These are phyloP conservation scores for Fusarium beomiforme DNA, from an alignment of 2,329 filamentous ascomycete genomes.

Conservation along the genomic window DNA sequence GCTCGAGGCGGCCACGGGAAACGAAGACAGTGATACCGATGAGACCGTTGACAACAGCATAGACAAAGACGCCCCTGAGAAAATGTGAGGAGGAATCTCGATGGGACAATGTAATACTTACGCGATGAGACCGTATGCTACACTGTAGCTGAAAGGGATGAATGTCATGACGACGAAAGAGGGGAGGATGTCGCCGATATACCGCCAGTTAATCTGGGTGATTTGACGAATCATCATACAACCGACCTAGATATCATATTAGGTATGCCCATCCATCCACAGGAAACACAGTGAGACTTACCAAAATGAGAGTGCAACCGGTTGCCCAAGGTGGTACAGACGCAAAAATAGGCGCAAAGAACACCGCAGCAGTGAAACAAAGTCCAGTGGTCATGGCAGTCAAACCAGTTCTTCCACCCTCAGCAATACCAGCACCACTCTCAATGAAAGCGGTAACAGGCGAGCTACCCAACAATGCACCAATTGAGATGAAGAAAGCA, in stretches of 20 bases:
- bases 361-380: slow-evolving; percentile 76
- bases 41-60: slow-evolving; percentile 60
- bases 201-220: slow-evolving; percentile 79
- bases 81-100: slow-evolving; percentile 2
- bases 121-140: slow-evolving; percentile 81
- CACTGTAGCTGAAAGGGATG: slow-evolving; percentile 83
- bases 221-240: slow-evolving; percentile 83
- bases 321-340: slow-evolving; percentile 83
- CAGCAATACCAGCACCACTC: slow-evolving; percentile 78
- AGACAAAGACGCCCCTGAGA: slow-evolving; percentile 63
- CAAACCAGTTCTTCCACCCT: slow-evolving; percentile 77
- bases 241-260: slow-evolving; percentile 63
- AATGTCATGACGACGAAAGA: slow-evolving; percentile 80
- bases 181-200: slow-evolving; percentile 78
- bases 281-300: slow-evolving; percentile 45
- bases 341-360: slow-evolving; percentile 81
- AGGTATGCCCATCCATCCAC: background rate
- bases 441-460: slow-evolving; percentile 81
- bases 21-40: slow-evolving; percentile 57
- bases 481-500: slow-evolving; percentile 76
- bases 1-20: slow-evolving; percentile 56
- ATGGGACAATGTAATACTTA: slow-evolving; percentile 50
- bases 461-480: slow-evolving; percentile 74
- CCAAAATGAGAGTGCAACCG: slow-evolving; percentile 76
- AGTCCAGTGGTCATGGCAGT: slow-evolving; percentile 75